Evolutionary conservation across 306 rosid species (phyloP).

Genomic region (Ammopiptanthus mongolicus): DNA sequence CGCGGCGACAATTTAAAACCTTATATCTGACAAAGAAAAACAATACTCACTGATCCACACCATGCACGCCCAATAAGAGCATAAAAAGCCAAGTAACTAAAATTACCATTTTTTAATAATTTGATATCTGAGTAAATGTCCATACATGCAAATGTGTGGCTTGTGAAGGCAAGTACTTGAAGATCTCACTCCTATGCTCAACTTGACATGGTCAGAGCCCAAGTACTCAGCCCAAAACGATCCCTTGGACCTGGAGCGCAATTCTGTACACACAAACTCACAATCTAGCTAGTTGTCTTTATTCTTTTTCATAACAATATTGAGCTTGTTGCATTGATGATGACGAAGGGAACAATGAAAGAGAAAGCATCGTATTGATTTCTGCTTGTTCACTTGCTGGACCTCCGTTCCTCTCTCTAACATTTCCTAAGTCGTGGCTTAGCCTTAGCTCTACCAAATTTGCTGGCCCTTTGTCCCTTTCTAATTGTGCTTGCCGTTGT

Average conservation of each 20-base stretch:
- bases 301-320: background rate
- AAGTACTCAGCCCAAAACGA: slow-evolving; percentile 48
- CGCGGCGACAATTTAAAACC: too few relatives aligned
- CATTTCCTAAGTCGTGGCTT: slow-evolving; percentile 25
- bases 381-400: slow-evolving; percentile 24
- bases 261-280: slow-evolving; percentile 22
- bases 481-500: background rate
- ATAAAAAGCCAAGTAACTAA: too few relatives aligned
- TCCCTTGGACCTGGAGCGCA: background rate
- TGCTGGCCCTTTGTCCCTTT: slow-evolving; percentile 28
- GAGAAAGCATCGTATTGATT: slow-evolving; percentile 46
- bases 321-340: slow-evolving; percentile 26
- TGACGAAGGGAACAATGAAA: slow-evolving; percentile 38
- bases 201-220: slow-evolving; percentile 45
- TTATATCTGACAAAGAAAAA: too few relatives aligned
- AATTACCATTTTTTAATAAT: too few relatives aligned
- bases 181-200: slow-evolving; percentile 53
- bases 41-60: too few relatives aligned
- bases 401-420: background rate
- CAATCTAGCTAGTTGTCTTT: background rate
- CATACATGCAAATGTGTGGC: background rate
- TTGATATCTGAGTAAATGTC: background rate
- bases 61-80: too few relatives aligned
- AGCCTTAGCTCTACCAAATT: slow-evolving; percentile 44
- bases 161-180: slow-evolving; percentile 51